Percentiles rank a stretch among this genome's conserved stretches.
Conservation (phyloP, 306 rosid species). For the Sindora glabra region DNA sequence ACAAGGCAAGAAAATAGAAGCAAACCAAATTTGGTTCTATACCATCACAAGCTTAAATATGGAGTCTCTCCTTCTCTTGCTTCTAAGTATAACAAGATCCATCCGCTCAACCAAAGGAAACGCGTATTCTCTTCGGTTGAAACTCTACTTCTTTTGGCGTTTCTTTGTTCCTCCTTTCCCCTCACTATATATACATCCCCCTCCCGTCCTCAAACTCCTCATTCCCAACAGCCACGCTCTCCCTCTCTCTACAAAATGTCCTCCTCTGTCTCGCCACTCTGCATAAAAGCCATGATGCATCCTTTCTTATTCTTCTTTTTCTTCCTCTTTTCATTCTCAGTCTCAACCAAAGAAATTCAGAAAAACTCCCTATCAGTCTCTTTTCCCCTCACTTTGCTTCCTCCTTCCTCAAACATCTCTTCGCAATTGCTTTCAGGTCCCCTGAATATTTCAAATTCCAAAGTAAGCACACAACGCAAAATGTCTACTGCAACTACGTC, state of each 20-base stretch:
- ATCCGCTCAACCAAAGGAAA: no score
- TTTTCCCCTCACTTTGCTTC: constrained; percentile 35
- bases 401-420: constrained; percentile 13
- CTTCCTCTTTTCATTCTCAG: constrained; percentile 7
- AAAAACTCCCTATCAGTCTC: constrained; percentile 25
- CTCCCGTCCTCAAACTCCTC: neutral
- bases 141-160: constrained; percentile 6
- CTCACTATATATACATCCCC: neutral
- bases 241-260: no score
- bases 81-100: no score
- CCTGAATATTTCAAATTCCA: constrained; percentile 11
- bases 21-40: no score
- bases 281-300: neutral
- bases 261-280: constrained; percentile 12
- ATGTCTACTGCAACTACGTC: no score
- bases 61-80: no score
- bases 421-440: constrained; percentile 4
- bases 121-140: no score
- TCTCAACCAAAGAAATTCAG: no score
- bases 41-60: no score
- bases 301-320: constrained; percentile 12
- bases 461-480: neutral
- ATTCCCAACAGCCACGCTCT: no score
- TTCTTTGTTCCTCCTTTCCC: neutral
- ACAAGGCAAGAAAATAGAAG: no score